Evolutionary conservation across 306 rosid species (phyloP), one percentile per base, ranked within the genome.

Genomic region (Amphicarpaea edgeworthii): DNA sequence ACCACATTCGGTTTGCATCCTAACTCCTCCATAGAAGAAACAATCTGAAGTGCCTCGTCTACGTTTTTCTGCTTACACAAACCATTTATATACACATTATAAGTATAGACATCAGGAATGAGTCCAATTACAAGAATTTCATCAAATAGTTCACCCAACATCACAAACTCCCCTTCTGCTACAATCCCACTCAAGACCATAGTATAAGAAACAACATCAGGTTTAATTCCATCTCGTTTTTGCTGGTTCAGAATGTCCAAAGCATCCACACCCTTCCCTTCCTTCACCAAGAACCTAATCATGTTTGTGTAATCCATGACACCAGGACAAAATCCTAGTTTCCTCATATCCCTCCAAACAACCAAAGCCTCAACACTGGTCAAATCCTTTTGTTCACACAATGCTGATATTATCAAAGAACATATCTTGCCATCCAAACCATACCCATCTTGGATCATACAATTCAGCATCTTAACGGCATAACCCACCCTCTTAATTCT

Each of bases 111-210:
- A 81, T 91, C 86, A 65, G 97, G 96, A 77, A 90, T 62, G 40
- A 90, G 84, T 38, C 98, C 96, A 40, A 85, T 83, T 8, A 94
- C 86, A 67, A 91, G 88, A 85, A 91, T 72, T 80, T 93, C 96
- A 78, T 94, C 94, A 41, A 91, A 90, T 74, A 90, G 77, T 68
- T 86, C 82, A 70, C 86, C 91, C 12, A 90, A 87, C 62, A 61
- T 85, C 62, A 12, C 70, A 66, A 76, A 86, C 43, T 86, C 77
- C 28, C 86, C 87, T 72, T 84, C 85, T 2, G 60, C 79, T 7
- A 88, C 80, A 59, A 90, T 38, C 2, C 87, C 89, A 70, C 78
- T 79, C 59, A 94, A 83, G 77, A 87, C 89, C 93, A 87, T 87
- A 17, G 94, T 94, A 77, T 91, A 94, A 60, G 90, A 88, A 73